Evolutionary conservation across 257 asterid species (phyloP), one percentile per base, ranked within the genome.

Genomic region (Schizonepeta tenuifolia): DNA sequence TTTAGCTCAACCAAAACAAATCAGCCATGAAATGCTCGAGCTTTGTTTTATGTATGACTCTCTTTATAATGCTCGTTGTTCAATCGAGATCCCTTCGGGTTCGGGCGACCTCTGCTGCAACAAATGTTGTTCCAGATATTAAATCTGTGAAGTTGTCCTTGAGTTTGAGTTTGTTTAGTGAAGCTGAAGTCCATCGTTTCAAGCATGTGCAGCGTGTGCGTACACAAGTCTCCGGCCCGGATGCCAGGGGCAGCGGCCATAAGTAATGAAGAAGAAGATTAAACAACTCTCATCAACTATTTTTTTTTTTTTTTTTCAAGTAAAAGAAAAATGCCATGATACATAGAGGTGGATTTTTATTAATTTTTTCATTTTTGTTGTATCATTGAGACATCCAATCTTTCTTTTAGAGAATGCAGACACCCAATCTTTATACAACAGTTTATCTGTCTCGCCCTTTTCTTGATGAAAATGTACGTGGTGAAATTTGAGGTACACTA

Each of bases 221-320:
- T 14, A 46, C 71, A 10, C 74, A 69, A 31, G 69, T 35, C 51
- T 75, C 80, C 1, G 72, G 80, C 43, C 78, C 75, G 0, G 18
- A 46, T 18, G 49, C 44, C 3, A 59, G 75, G 53, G 75, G 80
- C 46, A 41, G 40, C n/a, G 75, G 83, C 63, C 80, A 79, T 55
- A 40, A 53, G 67, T 75, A n/a, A n/a, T n/a, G 67, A 70, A 49
- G 64, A 61, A 49, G 49, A 9, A 41, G 51, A 38, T 28, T 28
- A 5, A 0, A 28, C 4, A 28, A 28, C 33, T 28, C 28, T n/a
- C n/a, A 26, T 26, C 28, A 26, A 26, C 28, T 26, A 26, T 26
- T 26, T 26, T 26, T 26, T 26, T 3, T n/a, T n/a, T n/a, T n/a
- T n/a, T n/a, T n/a, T n/a, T n/a, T n/a, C n/a, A n/a, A n/a, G n/a